Base-by-base conservation (phyloP, 148 eudicot genomes). In the Bassia scoparia region DNA sequence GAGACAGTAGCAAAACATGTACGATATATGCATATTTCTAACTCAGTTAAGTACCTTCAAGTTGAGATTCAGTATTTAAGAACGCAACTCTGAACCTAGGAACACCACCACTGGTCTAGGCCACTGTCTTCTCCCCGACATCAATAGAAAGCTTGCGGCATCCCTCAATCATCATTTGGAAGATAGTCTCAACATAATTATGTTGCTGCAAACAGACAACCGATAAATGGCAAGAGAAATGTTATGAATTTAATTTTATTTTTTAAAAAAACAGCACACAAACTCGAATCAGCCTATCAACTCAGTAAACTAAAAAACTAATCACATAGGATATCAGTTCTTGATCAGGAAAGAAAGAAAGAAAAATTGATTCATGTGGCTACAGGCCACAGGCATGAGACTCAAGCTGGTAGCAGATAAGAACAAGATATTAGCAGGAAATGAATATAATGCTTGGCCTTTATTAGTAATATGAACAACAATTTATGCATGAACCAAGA, bases 21-120 rank as follows among this genome's bases (percentile, higher is more conserved):
- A 26, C 0, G 48, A 65, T 3, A 65, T n/a, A 44, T 26, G 69
- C 58, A 52, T 37, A 68, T 17, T 27, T 24, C 37, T 50, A 72
- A 37, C 35, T 26, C 53, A 23, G 41, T 48, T 31, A 62, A n/a
- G 60, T 84, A 89, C 97, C 98, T 89, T 88, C 93, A 67, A 83
- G 61, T 76, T 79, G 85, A 86, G 84, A 78, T 68, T 85, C 90
- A 75, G 89, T 72, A 62, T 69, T 83, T 33, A n/a, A n/a, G n/a
- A 90, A 81, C 29, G 96, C 96, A 80, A 75, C 81, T 83, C 78
- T 86, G 78, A 94, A 94, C 74, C 90, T 92, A 81, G 84, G 93
- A 71, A 88, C 78, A 75, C 79, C 80, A 71, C 85, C 97, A 31
- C 77, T n/a, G 74, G 74, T 78, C 85, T 72, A 82, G 81, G 68